Evolutionary conservation across 768 basidiomycete species (phyloP).

Genomic region (Tricholoma terreum): DNA sequence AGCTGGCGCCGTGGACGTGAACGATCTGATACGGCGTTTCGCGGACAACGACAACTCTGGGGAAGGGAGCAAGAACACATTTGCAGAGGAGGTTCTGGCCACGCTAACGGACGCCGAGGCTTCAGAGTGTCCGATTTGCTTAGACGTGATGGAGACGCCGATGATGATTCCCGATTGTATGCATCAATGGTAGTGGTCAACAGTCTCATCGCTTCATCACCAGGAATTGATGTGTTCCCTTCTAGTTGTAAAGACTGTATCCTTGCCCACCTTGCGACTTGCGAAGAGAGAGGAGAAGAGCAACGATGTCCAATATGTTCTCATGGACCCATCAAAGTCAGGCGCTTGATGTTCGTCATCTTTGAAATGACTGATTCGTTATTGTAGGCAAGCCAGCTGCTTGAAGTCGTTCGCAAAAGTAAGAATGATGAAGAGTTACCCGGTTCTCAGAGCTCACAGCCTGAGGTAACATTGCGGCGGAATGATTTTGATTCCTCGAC

Average conservation of each 20-base stretch:
- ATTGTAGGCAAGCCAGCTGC: constrained; percentile 51
- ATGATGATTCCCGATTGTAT: constrained; percentile 72
- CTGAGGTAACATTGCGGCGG: constrained; percentile 58
- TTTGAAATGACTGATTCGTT: not conserved
- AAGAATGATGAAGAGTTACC: constrained; percentile 16
- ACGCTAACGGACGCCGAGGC: constrained; percentile 52
- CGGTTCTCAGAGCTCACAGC: constrained; percentile 34
- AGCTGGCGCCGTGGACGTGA: constrained; percentile 50
- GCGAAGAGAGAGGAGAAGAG: constrained; percentile 67
- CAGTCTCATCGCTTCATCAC: not conserved
- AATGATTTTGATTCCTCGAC: constrained; percentile 90
- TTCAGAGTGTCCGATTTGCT: constrained; percentile 77
- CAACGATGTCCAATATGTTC: constrained; percentile 80
- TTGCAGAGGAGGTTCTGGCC: constrained; percentile 63
- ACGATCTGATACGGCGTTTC: constrained; percentile 57
- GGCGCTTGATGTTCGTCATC: not conserved
- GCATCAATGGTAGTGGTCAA: constrained; percentile 62
- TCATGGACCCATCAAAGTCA: constrained; percentile 61
- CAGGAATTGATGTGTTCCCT: not conserved
- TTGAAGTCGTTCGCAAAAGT: constrained; percentile 55
- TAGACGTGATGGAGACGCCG: constrained; percentile 71
- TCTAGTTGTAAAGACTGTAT: constrained; percentile 90
- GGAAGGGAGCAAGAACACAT: constrained; percentile 37
- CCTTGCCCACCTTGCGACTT: constrained; percentile 62
- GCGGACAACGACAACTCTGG: constrained; percentile 33